Conservation (phyloP, 345 rosid genomes). For the Camelina laxa region DNA sequence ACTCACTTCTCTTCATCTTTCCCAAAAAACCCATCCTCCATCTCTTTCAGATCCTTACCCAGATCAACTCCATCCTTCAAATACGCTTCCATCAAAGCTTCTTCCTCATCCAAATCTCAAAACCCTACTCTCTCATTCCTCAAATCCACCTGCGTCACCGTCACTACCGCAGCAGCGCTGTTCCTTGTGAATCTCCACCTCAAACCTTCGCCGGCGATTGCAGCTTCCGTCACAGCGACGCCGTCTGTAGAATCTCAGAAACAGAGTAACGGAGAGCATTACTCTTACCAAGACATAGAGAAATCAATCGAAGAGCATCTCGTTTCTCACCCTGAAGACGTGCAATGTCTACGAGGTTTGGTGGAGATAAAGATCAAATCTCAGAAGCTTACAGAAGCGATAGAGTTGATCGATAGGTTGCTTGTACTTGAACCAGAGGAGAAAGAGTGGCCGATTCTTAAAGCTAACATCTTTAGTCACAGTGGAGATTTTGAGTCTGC, state of each 20-base stretch:
- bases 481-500: constrained; percentile 71
- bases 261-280: constrained; percentile 25
- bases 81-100: constrained; percentile 52
- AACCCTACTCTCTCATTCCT: constrained; percentile 28
- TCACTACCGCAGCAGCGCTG: constrained; percentile 70
- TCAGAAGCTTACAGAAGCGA: constrained; percentile 60
- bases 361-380: constrained; percentile 78
- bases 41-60: constrained; percentile 49
- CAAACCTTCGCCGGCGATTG: constrained; percentile 53
- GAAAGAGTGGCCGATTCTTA: constrained; percentile 74
- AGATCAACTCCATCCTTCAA: constrained; percentile 44
- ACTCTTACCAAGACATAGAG: constrained; percentile 54
- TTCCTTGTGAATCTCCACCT: constrained; percentile 55
- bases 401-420: constrained; percentile 62
- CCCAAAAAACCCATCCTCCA: constrained; percentile 42
- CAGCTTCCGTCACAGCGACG: constrained; percentile 47
- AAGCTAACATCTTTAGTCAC: constrained; percentile 62
- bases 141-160: constrained; percentile 60
- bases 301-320: constrained; percentile 55
- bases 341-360: constrained; percentile 57
- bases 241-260: constrained; percentile 47
- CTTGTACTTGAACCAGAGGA: constrained; percentile 80
- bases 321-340: constrained; percentile 51
- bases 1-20: constrained; percentile 48
- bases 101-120: constrained; percentile 43